phyloP scores from a whole-genome alignment of 164 flowering plant species.

The Chimonanthus salicifolius region DNA sequence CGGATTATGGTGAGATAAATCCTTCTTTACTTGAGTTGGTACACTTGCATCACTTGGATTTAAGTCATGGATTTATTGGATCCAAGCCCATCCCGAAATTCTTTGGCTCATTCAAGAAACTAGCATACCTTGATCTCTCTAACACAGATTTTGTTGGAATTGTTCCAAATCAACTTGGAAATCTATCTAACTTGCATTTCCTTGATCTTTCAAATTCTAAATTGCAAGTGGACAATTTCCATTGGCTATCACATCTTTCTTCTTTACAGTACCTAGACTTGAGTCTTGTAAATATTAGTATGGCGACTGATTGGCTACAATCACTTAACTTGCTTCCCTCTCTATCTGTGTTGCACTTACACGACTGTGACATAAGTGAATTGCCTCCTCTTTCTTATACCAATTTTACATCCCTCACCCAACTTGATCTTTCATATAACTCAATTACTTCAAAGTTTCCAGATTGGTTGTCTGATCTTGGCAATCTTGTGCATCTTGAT shows the following conservation, averaged over 20 bases:
- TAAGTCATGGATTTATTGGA: constrained; percentile 5
- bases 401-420: constrained; percentile 1
- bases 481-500: background rate
- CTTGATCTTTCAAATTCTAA: background rate
- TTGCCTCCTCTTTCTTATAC: background rate
- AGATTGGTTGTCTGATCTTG: background rate
- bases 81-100: constrained; percentile 8
- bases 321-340: background rate
- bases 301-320: background rate
- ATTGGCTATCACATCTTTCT: background rate
- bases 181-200: constrained; percentile 3
- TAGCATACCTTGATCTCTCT: constrained; percentile 11
- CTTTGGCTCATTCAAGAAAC: constrained; percentile 6
- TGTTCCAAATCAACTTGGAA: constrained; percentile 6
- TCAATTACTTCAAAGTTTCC: background rate
- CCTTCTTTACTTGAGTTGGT: constrained; percentile 11
- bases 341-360: background rate
- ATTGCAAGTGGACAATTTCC: background rate
- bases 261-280: background rate
- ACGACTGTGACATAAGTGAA: background rate
- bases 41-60: constrained; percentile 9
- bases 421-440: background rate
- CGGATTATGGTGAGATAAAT: constrained; percentile 7
- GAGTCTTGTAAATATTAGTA: background rate
- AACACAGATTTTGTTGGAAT: background rate